phyloP scores from a whole-genome alignment of 768 basidiomycete genomes.

The Boletus fagicola region DNA sequence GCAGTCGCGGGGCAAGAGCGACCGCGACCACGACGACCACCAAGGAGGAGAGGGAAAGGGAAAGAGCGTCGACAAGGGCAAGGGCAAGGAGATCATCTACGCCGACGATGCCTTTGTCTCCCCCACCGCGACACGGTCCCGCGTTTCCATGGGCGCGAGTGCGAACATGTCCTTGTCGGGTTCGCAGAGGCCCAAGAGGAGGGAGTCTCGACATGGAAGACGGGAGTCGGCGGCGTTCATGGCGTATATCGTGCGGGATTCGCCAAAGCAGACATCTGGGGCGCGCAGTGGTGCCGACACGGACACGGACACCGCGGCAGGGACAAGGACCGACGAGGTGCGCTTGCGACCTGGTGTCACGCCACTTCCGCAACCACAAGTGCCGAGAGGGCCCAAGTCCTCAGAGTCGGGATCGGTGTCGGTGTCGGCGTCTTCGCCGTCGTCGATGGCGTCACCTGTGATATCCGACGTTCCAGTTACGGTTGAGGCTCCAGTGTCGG shows the following conservation, averaged over 20 bases:
- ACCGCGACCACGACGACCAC: not conserved
- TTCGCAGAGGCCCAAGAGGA: not conserved
- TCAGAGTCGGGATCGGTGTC: not conserved
- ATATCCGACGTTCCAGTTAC: not conserved
- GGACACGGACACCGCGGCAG: no score
- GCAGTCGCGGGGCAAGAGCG: not conserved
- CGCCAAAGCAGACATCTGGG: not conserved
- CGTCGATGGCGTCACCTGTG: not conserved
- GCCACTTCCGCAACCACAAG: not conserved
- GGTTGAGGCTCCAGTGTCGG: not conserved
- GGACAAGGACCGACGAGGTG: not conserved
- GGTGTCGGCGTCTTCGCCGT: not conserved
- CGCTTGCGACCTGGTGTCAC: not conserved
- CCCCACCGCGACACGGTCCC: not conserved
- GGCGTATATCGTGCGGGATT: constrained; percentile 17
- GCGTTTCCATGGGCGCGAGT: not conserved
- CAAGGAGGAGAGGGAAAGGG: not conserved
- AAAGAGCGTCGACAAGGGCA: not conserved
- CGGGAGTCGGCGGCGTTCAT: constrained; percentile 18
- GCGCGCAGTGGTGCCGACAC: not conserved
- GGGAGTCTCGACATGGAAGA: not conserved
- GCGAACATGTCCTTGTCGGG: not conserved
- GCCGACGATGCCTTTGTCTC: not conserved
- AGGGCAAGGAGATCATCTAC: not conserved
- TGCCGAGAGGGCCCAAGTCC: not conserved